Conservation (phyloP, 2,329 filamentous ascomycete species). For the Colletotrichum sansevieriae region DNA sequence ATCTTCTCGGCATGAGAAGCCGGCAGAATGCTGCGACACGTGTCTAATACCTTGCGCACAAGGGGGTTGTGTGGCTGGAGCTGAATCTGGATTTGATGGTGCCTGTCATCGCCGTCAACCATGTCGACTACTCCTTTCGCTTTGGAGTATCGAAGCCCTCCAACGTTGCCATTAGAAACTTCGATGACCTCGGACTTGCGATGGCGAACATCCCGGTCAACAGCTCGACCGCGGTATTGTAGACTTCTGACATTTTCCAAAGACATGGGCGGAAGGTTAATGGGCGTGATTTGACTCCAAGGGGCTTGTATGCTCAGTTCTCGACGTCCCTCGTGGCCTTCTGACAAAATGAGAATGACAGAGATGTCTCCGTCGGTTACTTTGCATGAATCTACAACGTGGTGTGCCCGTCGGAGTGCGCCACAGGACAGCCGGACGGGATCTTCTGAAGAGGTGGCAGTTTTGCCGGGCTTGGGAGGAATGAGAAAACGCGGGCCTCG, state of each 20-base stretch:
- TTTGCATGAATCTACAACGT: slow-evolving; percentile 80
- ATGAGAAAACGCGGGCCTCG: slow-evolving; percentile 38
- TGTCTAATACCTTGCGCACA: slow-evolving; percentile 70
- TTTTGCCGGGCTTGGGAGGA: slow-evolving; percentile 43
- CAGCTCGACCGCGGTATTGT: slow-evolving; percentile 65
- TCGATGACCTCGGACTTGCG: slow-evolving; percentile 61
- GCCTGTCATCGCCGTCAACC: slow-evolving; percentile 70
- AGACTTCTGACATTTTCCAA: slow-evolving; percentile 71
- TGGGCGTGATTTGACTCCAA: slow-evolving; percentile 78
- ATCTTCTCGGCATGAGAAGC: slow-evolving; percentile 71
- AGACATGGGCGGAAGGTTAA: slow-evolving; percentile 73
- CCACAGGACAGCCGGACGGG: slow-evolving; percentile 60
- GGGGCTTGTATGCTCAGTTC: slow-evolving; percentile 81
- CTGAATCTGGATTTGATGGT: slow-evolving; percentile 76
- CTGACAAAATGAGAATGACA: slow-evolving; percentile 77
- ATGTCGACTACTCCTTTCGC: slow-evolving; percentile 74
- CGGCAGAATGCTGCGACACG: slow-evolving; percentile 74
- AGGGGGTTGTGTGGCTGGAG: slow-evolving; percentile 75
- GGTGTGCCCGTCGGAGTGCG: slow-evolving; percentile 71
- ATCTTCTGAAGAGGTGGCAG: slow-evolving; percentile 46
- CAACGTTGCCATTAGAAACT: slow-evolving; percentile 61
- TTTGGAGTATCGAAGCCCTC: slow-evolving; percentile 69
- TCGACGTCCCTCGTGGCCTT: slow-evolving; percentile 72
- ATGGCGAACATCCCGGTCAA: slow-evolving; percentile 65
- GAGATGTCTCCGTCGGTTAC: slow-evolving; percentile 75